Conservation (phyloP, 169 alveolate genomes). For the Condylostoma magnum region DNA sequence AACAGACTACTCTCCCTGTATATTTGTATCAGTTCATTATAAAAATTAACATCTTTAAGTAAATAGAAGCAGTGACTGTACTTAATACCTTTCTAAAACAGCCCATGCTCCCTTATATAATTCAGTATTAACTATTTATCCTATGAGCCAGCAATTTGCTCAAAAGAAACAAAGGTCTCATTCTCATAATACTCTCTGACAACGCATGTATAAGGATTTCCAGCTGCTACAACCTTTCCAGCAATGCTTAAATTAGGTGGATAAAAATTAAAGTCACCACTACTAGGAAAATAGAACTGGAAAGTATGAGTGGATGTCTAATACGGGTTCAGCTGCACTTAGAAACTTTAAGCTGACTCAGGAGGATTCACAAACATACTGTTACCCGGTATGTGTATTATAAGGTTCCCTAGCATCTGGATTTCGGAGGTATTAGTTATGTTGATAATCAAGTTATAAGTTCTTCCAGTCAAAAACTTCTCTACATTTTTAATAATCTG, state of each 20-base stretch:
- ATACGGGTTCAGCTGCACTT: not conserved
- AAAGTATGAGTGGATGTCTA: slow-evolving; percentile 1
- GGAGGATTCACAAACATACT: too few relatives aligned
- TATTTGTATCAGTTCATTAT: slow-evolving; percentile 33
- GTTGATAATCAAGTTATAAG: not conserved
- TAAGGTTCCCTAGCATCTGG: not conserved
- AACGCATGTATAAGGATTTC: slow-evolving; percentile 23
- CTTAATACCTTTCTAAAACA: slow-evolving; percentile 37
- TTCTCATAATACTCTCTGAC: slow-evolving; percentile 26
- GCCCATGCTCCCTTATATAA: slow-evolving; percentile 35
- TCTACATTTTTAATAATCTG: not conserved
- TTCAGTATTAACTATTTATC: slow-evolving; percentile 40
- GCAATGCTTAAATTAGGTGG: slow-evolving; percentile 57
- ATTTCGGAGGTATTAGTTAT: slow-evolving; percentile 1
- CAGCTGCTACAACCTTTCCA: slow-evolving; percentile 52
- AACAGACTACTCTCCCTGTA: slow-evolving; percentile 45
- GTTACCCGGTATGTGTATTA: too few relatives aligned
- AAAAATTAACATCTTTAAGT: slow-evolving; percentile 58
- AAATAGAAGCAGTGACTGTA: slow-evolving; percentile 39
- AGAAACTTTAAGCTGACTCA: not conserved
- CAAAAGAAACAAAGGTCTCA: slow-evolving; percentile 36
- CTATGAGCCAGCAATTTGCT: slow-evolving; percentile 42
- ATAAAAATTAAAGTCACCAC: slow-evolving; percentile 57
- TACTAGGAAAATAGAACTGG: slow-evolving; percentile 69
- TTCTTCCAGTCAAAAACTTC: not conserved